These are phyloP conservation scores for Agroathelia rolfsii DNA, from an alignment of 1,284 basidiomycete genomes.

Conservation along the genomic window DNA sequence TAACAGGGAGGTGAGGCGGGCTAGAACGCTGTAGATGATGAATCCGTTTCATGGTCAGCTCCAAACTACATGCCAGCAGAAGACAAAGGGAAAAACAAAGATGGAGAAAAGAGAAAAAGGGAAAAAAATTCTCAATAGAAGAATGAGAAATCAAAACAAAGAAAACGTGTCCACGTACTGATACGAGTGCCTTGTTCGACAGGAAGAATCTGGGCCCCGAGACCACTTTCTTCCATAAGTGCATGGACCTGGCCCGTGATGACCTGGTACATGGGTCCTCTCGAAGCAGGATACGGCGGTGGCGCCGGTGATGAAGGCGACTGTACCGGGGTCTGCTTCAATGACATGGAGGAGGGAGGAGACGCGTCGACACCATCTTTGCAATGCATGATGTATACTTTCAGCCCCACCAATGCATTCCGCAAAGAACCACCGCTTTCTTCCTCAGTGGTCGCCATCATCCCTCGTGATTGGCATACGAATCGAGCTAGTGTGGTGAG, in stretches of 20 bases:
- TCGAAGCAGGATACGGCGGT: too few species aligned
- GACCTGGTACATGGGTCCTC: slow-evolving; percentile 44
- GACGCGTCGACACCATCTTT: slow-evolving; percentile 51
- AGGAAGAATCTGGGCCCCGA: slow-evolving; percentile 55
- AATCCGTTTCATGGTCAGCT: too few species aligned
- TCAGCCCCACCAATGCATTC: slow-evolving; percentile 45
- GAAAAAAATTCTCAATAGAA: slow-evolving; percentile 15
- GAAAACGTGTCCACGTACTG: slow-evolving; percentile 32
- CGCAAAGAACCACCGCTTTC: slow-evolving; percentile 34
- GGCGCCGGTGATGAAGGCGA: too few species aligned
- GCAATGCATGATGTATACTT: slow-evolving; percentile 71
- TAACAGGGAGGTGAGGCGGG: too few species aligned
- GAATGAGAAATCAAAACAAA: slow-evolving; percentile 6
- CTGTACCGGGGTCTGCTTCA: too few species aligned
- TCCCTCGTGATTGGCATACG: slow-evolving; percentile 20
- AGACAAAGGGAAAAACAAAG: slow-evolving; percentile 5
- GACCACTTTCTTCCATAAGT: slow-evolving; percentile 39
- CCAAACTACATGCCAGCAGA: too few species aligned
- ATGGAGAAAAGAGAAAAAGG: slow-evolving; percentile 11
- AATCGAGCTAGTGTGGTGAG: slow-evolving; percentile 48
- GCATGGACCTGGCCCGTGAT: slow-evolving; percentile 54
- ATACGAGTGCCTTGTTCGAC: slow-evolving; percentile 68
- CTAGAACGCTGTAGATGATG: too few species aligned
- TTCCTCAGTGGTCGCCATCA: slow-evolving; percentile 35
- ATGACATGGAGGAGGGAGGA: slow-evolving; percentile 27